phyloP scores from a whole-genome alignment of 2,329 filamentous ascomycete genomes.

The Exophiala aquamarina region DNA sequence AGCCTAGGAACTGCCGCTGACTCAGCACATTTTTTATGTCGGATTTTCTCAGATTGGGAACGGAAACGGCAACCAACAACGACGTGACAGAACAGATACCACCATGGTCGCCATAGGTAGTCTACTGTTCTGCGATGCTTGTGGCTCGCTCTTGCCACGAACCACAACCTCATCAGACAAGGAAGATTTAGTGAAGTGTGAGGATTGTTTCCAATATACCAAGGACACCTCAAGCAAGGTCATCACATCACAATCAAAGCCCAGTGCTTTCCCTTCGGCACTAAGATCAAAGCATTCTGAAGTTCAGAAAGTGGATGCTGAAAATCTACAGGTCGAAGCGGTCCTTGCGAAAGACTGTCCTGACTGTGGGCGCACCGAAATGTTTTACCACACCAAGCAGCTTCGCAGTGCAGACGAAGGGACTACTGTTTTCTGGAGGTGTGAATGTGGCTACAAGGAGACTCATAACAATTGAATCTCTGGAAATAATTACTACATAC shows the following conservation, averaged over 20 bases:
- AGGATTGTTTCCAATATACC: conserved; percentile 81
- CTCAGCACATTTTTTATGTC: too few species aligned
- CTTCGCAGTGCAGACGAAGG: conserved; percentile 93
- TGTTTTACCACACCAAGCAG: conserved; percentile 82
- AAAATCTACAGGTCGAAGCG: conserved; percentile 74
- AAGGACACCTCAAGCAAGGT: conserved; percentile 76
- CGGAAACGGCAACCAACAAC: too few species aligned
- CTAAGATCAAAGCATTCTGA: conserved; percentile 83
- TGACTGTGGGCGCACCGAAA: conserved; percentile 77
- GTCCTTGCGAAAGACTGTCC: conserved; percentile 69
- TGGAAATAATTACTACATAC: background rate
- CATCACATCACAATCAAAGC: conserved; percentile 80
- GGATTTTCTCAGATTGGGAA: too few species aligned
- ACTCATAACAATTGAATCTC: conserved; percentile 37
- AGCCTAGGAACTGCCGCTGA: too few species aligned
- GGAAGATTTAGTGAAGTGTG: conserved; percentile 76
- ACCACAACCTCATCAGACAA: conserved; percentile 60
- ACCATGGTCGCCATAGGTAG: conserved; percentile 86
- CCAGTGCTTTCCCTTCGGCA: conserved; percentile 86
- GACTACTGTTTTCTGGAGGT: conserved; percentile 85
- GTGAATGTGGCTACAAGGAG: conserved; percentile 77
- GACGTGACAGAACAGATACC: conserved; percentile 1
- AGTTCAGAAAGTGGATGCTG: conserved; percentile 75
- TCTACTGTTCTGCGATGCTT: conserved; percentile 88
- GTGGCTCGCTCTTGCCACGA: conserved; percentile 86